phyloP scores from a whole-genome alignment of 1,284 basidiomycete genomes.

The Trametes sp. region DNA sequence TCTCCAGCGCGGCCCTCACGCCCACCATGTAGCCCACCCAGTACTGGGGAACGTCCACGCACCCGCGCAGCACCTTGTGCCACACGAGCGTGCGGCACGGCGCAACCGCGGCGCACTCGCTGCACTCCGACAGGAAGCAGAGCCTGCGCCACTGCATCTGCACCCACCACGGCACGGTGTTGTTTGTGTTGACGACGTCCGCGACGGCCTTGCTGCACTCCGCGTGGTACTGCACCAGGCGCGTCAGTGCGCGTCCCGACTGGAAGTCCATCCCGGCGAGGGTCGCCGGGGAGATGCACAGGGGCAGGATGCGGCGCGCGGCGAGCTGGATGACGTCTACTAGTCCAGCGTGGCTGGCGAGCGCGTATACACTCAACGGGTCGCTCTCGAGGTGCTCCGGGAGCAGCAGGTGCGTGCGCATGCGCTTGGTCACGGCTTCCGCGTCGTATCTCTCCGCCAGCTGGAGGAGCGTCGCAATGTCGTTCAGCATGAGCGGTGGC shows the following conservation, averaged over 20 bases:
- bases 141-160: slow-evolving; percentile 25
- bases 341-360: slow-evolving; percentile 35
- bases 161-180: slow-evolving; percentile 24
- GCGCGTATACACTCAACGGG: slow-evolving; percentile 44
- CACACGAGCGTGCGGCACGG: slow-evolving; percentile 14
- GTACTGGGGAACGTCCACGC: slow-evolving; percentile 17
- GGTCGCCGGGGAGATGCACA: slow-evolving; percentile 6
- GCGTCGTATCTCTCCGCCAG: slow-evolving; percentile 22
- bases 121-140: slow-evolving; percentile 24
- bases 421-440: slow-evolving; percentile 12
- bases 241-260: slow-evolving; percentile 9
- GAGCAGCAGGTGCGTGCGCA: slow-evolving; percentile 31
- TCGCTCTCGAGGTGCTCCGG: slow-evolving; percentile 34
- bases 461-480: slow-evolving; percentile 18
- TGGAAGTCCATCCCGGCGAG: slow-evolving; percentile 17
- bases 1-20: slow-evolving; percentile 7
- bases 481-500: slow-evolving; percentile 18
- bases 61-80: slow-evolving; percentile 12
- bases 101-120: slow-evolving; percentile 9
- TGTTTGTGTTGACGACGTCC: slow-evolving; percentile 10
- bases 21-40: slow-evolving; percentile 25
- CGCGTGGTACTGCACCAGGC: slow-evolving; percentile 16
- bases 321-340: slow-evolving; percentile 19
- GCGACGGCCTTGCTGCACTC: slow-evolving; percentile 12
- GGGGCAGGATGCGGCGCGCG: slow-evolving; percentile 20